phyloP scores from a whole-genome alignment of 2,329 filamentous ascomycete species.

The Epichloe scottii region DNA sequence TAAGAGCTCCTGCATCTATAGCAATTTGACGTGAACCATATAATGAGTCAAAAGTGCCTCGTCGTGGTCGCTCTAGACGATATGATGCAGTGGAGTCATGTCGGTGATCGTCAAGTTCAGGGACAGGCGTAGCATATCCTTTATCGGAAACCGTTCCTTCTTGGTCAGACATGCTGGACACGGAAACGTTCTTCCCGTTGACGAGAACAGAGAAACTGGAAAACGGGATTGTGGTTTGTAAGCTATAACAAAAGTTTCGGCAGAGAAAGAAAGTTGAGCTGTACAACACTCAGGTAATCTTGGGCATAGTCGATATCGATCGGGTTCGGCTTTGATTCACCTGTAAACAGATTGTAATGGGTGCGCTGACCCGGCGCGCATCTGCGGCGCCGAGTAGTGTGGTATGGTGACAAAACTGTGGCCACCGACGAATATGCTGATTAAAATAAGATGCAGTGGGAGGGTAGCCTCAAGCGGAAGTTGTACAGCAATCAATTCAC shows the following conservation, averaged over 20 bases:
- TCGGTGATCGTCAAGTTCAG: constrained; percentile 80
- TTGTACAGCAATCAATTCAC: not conserved
- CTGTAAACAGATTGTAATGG: not conserved
- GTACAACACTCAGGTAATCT: constrained; percentile 17
- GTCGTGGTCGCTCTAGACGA: constrained; percentile 46
- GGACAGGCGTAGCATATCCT: constrained; percentile 61
- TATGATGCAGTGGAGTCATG: constrained; percentile 50
- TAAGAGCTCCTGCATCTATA: constrained; percentile 18
- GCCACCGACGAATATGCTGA: constrained; percentile 3
- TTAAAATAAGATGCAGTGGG: not conserved
- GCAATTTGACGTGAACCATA: constrained; percentile 39
- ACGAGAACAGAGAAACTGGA: not conserved
- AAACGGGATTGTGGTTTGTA: not conserved
- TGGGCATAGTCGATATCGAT: not conserved
- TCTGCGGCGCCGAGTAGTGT: constrained; percentile 23
- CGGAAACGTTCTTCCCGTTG: not conserved
- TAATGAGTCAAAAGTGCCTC: constrained; percentile 64
- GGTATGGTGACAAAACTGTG: constrained; percentile 17
- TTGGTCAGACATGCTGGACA: constrained; percentile 49
- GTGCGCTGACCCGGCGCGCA: constrained; percentile 20
- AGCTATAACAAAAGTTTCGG: not conserved
- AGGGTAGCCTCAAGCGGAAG: not conserved
- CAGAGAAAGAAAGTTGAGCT: constrained; percentile 5
- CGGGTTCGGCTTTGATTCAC: not conserved
- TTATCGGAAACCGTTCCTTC: constrained; percentile 47